Percentiles rank a stretch among this genome's conserved stretches.
Evolutionary conservation across 805 yeast genomes (phyloP).

Genomic region (Saturnispora silvae): DNA sequence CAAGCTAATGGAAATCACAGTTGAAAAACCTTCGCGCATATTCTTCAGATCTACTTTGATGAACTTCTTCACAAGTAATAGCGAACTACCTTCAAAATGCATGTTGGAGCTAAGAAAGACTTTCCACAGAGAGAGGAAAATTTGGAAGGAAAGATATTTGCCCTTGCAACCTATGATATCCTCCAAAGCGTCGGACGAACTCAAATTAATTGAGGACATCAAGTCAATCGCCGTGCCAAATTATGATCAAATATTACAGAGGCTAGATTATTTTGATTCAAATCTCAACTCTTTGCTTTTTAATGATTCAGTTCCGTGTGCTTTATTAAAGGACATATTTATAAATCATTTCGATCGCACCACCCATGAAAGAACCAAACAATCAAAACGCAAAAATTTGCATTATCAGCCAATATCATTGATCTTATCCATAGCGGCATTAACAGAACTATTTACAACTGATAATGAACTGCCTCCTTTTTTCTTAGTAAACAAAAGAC

Average conservation of each 20-base stretch:
- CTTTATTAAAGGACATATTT: conserved; percentile 7
- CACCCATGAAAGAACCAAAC: too few species aligned
- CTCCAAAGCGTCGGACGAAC: too few species aligned
- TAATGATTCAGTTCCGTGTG: conserved; percentile 7
- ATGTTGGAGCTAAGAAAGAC: neutral
- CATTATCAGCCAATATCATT: conserved; percentile 11
- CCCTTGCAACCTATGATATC: conserved; percentile 1
- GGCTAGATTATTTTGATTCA: conserved; percentile 8
- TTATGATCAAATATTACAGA: neutral
- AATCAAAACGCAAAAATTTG: conserved; percentile 5
- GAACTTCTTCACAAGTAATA: neutral
- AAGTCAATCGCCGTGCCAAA: too few species aligned
- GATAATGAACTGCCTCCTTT: conserved; percentile 1
- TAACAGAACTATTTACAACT: conserved; percentile 7
- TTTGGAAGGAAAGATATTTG: conserved; percentile 4
- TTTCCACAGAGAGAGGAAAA: neutral
- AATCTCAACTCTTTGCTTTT: conserved; percentile 6
- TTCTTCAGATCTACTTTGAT: neutral
- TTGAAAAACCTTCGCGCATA: conserved; percentile 6
- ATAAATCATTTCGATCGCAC: conserved; percentile 6
- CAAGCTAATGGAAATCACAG: too few species aligned
- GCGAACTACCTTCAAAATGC: neutral
- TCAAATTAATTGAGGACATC: too few species aligned
- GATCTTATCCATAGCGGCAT: conserved; percentile 8
- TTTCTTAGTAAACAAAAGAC: neutral